These are phyloP conservation scores for Entomortierella chlamydospora DNA, from an alignment of 192 early-diverging fungal genomes.

Conservation along the genomic window DNA sequence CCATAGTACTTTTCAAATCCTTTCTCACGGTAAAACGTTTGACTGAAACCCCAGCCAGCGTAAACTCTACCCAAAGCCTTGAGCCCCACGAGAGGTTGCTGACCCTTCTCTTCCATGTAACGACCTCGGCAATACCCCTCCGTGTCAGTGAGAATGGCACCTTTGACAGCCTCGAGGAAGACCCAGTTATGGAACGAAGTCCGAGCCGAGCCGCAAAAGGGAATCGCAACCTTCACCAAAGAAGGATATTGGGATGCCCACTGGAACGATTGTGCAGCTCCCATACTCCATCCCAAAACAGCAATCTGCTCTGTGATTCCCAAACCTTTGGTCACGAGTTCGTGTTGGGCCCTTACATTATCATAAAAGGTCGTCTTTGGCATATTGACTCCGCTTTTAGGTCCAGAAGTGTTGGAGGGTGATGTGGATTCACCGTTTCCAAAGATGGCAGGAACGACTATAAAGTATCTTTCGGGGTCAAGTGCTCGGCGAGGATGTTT, in stretches of 20 bases:
- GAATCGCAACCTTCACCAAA: slow-evolving; percentile 27
- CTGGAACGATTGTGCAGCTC: slow-evolving; percentile 25
- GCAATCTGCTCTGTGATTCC: slow-evolving; percentile 16
- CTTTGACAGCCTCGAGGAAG: slow-evolving; percentile 29
- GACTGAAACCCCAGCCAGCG: slow-evolving; percentile 41
- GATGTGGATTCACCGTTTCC: slow-evolving; percentile 40
- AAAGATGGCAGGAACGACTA: slow-evolving; percentile 32
- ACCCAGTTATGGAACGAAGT: slow-evolving; percentile 36
- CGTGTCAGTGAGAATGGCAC: slow-evolving; percentile 16
- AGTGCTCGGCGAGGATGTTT: slow-evolving; percentile 24
- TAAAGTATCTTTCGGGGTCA: slow-evolving; percentile 31
- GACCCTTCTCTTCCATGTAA: slow-evolving; percentile 20
- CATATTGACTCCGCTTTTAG: slow-evolving; percentile 32
- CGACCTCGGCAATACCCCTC: slow-evolving; percentile 23
- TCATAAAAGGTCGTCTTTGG: slow-evolving; percentile 36
- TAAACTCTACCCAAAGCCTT: slow-evolving; percentile 30
- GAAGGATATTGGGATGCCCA: slow-evolving; percentile 34
- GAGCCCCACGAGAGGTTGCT: slow-evolving; percentile 22
- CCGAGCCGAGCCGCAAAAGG: slow-evolving; percentile 30
- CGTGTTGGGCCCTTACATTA: slow-evolving; percentile 23
- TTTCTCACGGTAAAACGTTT: slow-evolving; percentile 32
- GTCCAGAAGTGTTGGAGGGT: slow-evolving; percentile 28
- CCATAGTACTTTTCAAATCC: slow-evolving; percentile 40
- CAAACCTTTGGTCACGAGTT: slow-evolving; percentile 24
- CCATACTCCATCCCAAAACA: slow-evolving; percentile 35